Base-by-base conservation (phyloP, 768 basidiomycete species). In the Termitomyces sp. region DNA sequence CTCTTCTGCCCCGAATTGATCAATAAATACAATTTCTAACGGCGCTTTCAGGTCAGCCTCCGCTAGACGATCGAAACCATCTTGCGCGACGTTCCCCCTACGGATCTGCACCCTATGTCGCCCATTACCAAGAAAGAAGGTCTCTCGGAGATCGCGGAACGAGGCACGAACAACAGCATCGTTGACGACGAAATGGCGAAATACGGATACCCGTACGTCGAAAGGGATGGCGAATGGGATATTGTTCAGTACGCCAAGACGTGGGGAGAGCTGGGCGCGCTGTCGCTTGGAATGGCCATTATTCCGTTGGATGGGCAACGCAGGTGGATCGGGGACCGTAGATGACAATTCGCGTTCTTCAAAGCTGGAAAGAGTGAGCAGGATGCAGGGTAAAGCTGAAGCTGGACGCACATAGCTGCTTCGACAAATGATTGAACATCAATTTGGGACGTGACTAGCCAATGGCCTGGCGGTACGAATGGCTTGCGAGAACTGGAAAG, bases 191-290 rank as follows among this genome's bases (percentile, higher is more conserved):
- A 97, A 97, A 53, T 83, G 76, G 23, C 92, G 80, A 73, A 98
- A 96, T 46, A 98, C 92, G 37, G 84, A 80, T 11, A 98, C 91
- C n/a, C 96, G 85, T 1, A 84, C 82, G 51, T 89, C 86, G 72
- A 98, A 98, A 0, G 96, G 95, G 55, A 98, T 89, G 5, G 93
- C 85, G 72, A 97, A 97, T 0, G 95, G 96, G 55, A 98, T 90
- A 70, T 98, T 95, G 74, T 98, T 91, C 52, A 98, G 81, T 27
- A 98, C 80, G 2, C 91, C 92, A 3, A 98, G 79, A 7, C 94
- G 84, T 0, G 95, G 96, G 3, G 89, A 88, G 51, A 98, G 73
- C 56, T 83, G 78, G 0, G 88, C 83, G 42, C 89, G 70, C 61
- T 90, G 86, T 5, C 91, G 86, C 63, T 87, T 88, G 14, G 83